phyloP scores from a whole-genome alignment of 345 rosid genomes.

The Xanthoceras sorbifolium region DNA sequence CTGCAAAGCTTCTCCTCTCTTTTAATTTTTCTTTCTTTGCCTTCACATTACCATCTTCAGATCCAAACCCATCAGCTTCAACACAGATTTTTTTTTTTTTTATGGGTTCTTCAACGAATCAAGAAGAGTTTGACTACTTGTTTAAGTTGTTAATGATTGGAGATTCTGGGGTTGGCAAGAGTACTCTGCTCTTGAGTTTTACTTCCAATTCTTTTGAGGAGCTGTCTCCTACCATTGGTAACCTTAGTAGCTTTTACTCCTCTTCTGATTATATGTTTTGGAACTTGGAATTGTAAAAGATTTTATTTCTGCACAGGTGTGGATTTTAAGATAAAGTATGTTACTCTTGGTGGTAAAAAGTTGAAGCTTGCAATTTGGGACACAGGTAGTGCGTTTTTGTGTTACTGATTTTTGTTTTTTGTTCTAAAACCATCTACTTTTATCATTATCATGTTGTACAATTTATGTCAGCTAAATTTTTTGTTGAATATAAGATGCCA shows the following conservation, averaged over 20 bases:
- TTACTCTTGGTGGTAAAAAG: slow-evolving; percentile 74
- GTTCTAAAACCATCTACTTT: neutral
- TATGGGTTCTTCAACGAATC: slow-evolving; percentile 66
- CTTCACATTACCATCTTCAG: neutral
- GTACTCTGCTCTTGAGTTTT: slow-evolving; percentile 73
- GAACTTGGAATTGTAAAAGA: neutral
- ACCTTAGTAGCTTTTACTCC: neutral
- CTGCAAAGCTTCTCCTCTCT: slow-evolving; percentile 4
- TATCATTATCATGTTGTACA: neutral
- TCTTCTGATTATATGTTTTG: neutral
- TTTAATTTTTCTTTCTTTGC: slow-evolving; percentile 15
- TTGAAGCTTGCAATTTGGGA: slow-evolving; percentile 98
- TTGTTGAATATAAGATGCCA: neutral
- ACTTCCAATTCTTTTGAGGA: slow-evolving; percentile 73
- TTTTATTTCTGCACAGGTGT: slow-evolving; percentile 53
- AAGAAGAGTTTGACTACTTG: slow-evolving; percentile 70
- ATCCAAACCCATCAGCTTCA: neutral
- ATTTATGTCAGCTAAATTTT: neutral
- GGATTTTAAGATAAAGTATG: slow-evolving; percentile 89
- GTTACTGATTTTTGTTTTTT: neutral
- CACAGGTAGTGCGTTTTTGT: slow-evolving; percentile 49
- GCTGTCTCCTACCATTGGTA: slow-evolving; percentile 77
- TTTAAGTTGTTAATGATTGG: slow-evolving; percentile 76
- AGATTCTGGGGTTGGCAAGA: slow-evolving; percentile 89
- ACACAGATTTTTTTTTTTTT: neutral